These are phyloP conservation scores for Coprinellus micaceus DNA, from an alignment of 768 basidiomycete species.

Conservation along the genomic window DNA sequence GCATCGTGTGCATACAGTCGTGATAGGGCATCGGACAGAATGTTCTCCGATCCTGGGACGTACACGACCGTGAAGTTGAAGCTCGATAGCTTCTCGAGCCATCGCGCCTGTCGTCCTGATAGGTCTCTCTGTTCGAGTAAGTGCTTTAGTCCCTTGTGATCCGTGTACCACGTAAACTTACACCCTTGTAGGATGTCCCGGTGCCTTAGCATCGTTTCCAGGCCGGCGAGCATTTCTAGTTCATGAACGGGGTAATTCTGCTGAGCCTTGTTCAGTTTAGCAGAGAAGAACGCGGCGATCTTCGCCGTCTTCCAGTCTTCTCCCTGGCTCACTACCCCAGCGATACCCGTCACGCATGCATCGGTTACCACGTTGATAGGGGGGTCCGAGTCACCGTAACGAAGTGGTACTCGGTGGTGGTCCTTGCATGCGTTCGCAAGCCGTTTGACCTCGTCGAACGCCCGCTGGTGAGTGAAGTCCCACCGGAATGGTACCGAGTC, in stretches of 20 bases:
- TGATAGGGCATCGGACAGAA: conserved; percentile 33
- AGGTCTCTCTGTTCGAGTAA: conserved; percentile 27
- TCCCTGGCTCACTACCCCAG: conserved; percentile 22
- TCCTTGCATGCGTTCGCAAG: conserved; percentile 12
- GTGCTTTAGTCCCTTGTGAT: conserved; percentile 25
- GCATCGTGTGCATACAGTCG: conserved; percentile 17
- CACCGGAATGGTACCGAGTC: conserved; percentile 15
- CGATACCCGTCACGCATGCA: conserved; percentile 22
- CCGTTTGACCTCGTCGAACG: conserved; percentile 29
- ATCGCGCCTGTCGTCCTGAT: conserved; percentile 28
- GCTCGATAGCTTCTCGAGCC: conserved; percentile 28
- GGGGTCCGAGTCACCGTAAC: conserved; percentile 15
- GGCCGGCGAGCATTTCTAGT: conserved; percentile 31
- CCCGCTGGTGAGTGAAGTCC: conserved; percentile 17
- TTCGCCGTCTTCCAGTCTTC: conserved; percentile 23
- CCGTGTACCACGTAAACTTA: conserved; percentile 23
- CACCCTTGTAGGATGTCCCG: conserved; percentile 26
- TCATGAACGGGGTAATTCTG: conserved; percentile 37
- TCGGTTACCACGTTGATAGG: conserved; percentile 26
- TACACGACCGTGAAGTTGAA: conserved; percentile 21
- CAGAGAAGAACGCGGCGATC: conserved; percentile 28
- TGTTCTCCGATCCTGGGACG: conserved; percentile 29
- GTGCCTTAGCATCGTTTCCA: conserved; percentile 31
- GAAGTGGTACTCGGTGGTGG: conserved; percentile 13
- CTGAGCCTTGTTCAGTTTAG: conserved; percentile 24